Base-by-base conservation (phyloP, 2,329 filamentous ascomycete genomes). In the Elsinoe ampelina region DNA sequence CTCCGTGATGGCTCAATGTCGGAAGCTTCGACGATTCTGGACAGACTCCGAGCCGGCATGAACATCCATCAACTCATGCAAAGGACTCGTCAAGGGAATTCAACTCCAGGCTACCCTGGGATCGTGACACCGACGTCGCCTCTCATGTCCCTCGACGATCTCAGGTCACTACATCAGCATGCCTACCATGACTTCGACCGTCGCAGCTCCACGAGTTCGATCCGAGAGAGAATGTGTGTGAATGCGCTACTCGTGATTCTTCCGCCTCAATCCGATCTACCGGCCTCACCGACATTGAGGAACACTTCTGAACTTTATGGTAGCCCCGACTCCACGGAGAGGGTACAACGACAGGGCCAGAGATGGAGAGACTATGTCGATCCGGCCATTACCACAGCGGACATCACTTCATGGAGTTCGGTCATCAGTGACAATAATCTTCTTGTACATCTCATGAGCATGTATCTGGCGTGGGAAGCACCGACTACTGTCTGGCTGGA, bases 171-270 rank as follows among this genome's bases (percentile, higher is more conserved):
- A 17, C 43, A 48, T 48, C 43, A 48, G 15, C 22, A 48, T 26
- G 43, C 22, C 15, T 48, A 48, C 15, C 43, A 48, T 34, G 43
- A 48, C n/a, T 48, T 48, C 43, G 30, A 39, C 12, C 48, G 48
- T 17, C 32, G 48, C 32, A 52, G 34, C 48, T 55, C 51, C 5
- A 26, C 38, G 15, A 55, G 36, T 34, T 55, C 51, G 17, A 41
- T 55, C 13, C 51, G 51, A 17, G 51, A 55, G 5, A 38, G 36
- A n/a, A 55, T 55, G 51, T 26, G 22, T 42, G 34, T 55, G 12
- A 41, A 55, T 26, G 38, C 35, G 22, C 38, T 55, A 30, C 51
- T 55, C 8, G 38, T 32, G 34, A 22, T 22, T 48, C n/a, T 22
- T n/a, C 32, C 43, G 22, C 30, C 22, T 35, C 20, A 48, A 22